These are phyloP conservation scores for Starmerella geochares DNA, from an alignment of 805 yeast species.

Conservation along the genomic window DNA sequence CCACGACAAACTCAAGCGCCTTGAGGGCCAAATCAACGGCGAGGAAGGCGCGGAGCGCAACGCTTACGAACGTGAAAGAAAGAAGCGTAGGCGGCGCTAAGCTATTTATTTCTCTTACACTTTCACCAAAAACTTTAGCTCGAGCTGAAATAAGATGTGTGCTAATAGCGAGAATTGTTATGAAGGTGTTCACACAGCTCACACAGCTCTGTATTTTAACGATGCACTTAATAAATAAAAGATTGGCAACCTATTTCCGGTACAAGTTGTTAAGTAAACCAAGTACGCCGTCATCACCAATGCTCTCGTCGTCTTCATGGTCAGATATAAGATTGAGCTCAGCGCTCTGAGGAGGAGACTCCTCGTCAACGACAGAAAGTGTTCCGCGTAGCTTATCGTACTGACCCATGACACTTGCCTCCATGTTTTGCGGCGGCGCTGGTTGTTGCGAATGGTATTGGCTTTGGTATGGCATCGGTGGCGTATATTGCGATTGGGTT, in stretches of 20 bases:
- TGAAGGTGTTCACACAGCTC: too few relatives aligned
- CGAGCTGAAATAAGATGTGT: background rate
- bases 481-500: background rate
- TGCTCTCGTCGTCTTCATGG: slow-evolving; percentile 33
- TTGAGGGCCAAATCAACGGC: slow-evolving; percentile 77
- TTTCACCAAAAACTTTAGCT: background rate
- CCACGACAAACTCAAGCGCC: slow-evolving; percentile 79
- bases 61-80: slow-evolving; percentile 78
- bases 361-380: slow-evolving; percentile 19
- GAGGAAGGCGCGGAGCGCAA: slow-evolving; percentile 94
- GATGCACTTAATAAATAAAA: background rate
- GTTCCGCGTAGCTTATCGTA: slow-evolving; percentile 23
- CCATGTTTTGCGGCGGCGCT: slow-evolving; percentile 18
- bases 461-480: background rate
- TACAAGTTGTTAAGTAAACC: slow-evolving; percentile 77
- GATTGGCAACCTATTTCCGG: slow-evolving; percentile 31
- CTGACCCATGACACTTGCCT: slow-evolving; percentile 30
- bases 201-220: too few relatives aligned
- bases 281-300: slow-evolving; percentile 46
- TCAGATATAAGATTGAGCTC: slow-evolving; percentile 13
- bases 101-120: slow-evolving; percentile 23
- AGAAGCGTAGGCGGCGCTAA: slow-evolving; percentile 36
- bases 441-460: background rate
- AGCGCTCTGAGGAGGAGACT: background rate
- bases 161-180: too few relatives aligned